Base-by-base conservation (phyloP, 345 rosid species). In the Hibiscus syriacus region DNA sequence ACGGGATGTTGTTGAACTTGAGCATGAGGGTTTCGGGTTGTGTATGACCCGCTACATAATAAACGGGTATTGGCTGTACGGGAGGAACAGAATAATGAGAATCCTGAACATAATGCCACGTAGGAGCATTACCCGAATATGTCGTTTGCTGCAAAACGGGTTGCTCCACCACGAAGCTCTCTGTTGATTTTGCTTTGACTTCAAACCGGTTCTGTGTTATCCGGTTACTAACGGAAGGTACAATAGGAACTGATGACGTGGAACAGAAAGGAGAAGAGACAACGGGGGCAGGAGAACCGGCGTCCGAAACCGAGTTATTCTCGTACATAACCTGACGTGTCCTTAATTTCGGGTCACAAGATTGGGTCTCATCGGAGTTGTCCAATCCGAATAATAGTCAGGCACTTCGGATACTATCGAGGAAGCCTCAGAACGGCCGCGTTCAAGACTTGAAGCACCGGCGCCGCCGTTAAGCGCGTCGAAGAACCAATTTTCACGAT, bases 401-500 rank as follows among this genome's bases (percentile, higher is more conserved):
- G n/a, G n/a, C n/a, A n/a, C n/a, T n/a, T n/a, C n/a, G n/a, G n/a
- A n/a, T n/a, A 90, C 76, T 2, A 88, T 86, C 11, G 98, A 92
- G 7, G 98, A 92, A 4, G 79, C 96, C 75, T 92, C 97, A 2
- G 97, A 90, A 54, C 96, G 81, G 16, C 78, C 85, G 0, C 92
- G 90, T 74, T 88, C 97, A 7, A 88, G 86, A 13, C 74, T 74
- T 2, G 70, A 16, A 38, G 66, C 77, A 10, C 77, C 64, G 25
- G 79, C 70, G 11, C 88, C 90, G 13, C 85, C 72, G 48, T 92
- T 90, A 49, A 92, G 85, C 12, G 94, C 96, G 70, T 92, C 97
- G 2, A 92, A 75, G 69, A 92, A 92, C 98, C 98, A 92, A 65
- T 87, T 82, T 56, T 88, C 97, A 0, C 98, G 86, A 55, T 92